phyloP scores from a whole-genome alignment of 2,329 filamentous ascomycete species.

The Penicillium concentricum region DNA sequence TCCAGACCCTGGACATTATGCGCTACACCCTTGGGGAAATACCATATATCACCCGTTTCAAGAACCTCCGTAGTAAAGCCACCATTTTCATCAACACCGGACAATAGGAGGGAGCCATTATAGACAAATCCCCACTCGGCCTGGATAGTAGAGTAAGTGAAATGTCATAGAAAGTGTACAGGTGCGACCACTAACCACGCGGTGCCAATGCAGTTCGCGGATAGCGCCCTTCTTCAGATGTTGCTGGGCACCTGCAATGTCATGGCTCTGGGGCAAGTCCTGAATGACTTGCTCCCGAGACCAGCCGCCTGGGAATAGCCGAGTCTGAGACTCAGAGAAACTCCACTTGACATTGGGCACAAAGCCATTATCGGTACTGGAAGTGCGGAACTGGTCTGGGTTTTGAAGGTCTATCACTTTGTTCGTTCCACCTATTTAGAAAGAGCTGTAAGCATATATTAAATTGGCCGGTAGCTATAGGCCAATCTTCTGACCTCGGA shows the following conservation, averaged over 20 bases:
- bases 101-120: slow-evolving; percentile 56
- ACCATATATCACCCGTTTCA: slow-evolving; percentile 65
- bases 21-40: slow-evolving; percentile 65
- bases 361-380: slow-evolving; percentile 61
- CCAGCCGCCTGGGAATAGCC: slow-evolving; percentile 64
- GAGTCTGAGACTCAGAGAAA: slow-evolving; percentile 66
- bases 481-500: not conserved
- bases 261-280: slow-evolving; percentile 64
- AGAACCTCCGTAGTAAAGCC: slow-evolving; percentile 53
- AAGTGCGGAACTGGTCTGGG: slow-evolving; percentile 61
- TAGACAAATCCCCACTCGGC: slow-evolving; percentile 68
- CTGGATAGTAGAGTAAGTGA: slow-evolving; percentile 34
- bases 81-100: slow-evolving; percentile 64
- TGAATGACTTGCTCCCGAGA: slow-evolving; percentile 64
- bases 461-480: not conserved
- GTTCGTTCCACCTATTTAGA: slow-evolving; percentile 60
- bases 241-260: slow-evolving; percentile 67
- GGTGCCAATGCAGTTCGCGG: slow-evolving; percentile 67
- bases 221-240: slow-evolving; percentile 66
- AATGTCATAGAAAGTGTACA: not conserved
- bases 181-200: slow-evolving; percentile 50
- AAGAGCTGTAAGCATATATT: not conserved
- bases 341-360: slow-evolving; percentile 69
- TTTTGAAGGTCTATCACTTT: slow-evolving; percentile 61
- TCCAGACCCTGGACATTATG: slow-evolving; percentile 63